These are phyloP conservation scores for Atractiella rhizophila DNA, from an alignment of 768 basidiomycete genomes.

Conservation along the genomic window DNA sequence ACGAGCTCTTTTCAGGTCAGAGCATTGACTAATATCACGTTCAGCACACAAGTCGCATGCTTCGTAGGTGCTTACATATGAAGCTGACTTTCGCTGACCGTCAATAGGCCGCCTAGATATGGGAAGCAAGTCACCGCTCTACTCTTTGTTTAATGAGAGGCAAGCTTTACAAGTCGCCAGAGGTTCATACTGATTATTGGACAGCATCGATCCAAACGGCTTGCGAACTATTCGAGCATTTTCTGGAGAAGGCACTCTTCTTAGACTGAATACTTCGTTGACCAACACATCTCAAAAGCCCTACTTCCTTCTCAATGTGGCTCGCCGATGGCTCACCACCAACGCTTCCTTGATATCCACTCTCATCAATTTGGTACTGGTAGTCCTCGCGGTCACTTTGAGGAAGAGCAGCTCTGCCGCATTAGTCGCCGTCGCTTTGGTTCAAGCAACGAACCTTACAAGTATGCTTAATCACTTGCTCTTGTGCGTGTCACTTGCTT, in stretches of 20 bases:
- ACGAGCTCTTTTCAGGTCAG: not conserved
- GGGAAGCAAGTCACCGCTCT: constrained; percentile 4
- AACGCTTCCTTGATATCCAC: not conserved
- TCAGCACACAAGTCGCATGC: no score
- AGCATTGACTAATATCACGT: no score
- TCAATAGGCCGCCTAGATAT: constrained; percentile 5
- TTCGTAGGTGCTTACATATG: not conserved
- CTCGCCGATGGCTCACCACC: not conserved
- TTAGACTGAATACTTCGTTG: not conserved
- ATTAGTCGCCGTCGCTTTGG: constrained; percentile 3
- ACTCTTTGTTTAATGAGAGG: constrained; percentile 4
- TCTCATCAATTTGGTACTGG: constrained; percentile 3
- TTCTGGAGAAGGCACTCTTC: not conserved
- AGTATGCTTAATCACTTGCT: constrained; percentile 1
- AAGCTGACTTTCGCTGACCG: constrained; percentile 4
- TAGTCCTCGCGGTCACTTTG: not conserved
- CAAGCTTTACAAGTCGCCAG: not conserved
- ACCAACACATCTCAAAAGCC: constrained; percentile 6
- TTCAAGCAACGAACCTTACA: constrained; percentile 1
- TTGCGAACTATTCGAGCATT: constrained; percentile 2
- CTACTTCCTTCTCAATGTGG: constrained; percentile 5
- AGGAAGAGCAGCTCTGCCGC: not conserved
- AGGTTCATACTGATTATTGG: not conserved
- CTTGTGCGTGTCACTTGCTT: no score
- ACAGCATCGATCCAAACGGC: constrained; percentile 3